These are phyloP conservation scores for Viridothelium virens DNA, from an alignment of 495 filamentous ascomycete genomes.

Conservation along the genomic window DNA sequence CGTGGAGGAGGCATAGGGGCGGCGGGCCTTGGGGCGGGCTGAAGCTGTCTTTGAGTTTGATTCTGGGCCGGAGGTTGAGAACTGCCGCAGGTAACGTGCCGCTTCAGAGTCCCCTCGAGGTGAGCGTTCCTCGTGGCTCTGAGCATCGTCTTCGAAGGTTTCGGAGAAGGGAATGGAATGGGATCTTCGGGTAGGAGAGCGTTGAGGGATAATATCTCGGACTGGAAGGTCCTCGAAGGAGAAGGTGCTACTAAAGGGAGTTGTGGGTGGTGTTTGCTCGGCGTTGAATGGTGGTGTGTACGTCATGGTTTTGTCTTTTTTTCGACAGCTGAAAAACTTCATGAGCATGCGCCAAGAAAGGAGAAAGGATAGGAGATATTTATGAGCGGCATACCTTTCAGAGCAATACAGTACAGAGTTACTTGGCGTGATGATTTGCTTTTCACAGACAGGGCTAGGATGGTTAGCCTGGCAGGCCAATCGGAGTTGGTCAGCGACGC, in stretches of 20 bases:
- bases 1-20: constrained; percentile 23
- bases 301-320: constrained; percentile 30
- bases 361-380: background rate
- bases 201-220: constrained; percentile 38
- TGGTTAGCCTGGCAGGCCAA: constrained; percentile 15
- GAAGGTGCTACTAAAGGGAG: constrained; percentile 22
- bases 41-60: constrained; percentile 14
- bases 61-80: constrained; percentile 20
- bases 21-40: constrained; percentile 22
- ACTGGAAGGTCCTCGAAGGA: constrained; percentile 32
- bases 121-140: constrained; percentile 18
- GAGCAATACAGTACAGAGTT: constrained; percentile 47
- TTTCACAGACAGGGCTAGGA: constrained; percentile 54
- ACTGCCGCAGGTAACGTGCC: constrained; percentile 28
- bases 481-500: background rate
- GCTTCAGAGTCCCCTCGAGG: constrained; percentile 26
- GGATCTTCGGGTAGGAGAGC: constrained; percentile 32
- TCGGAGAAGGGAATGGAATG: constrained; percentile 29
- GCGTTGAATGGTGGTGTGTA: constrained; percentile 12
- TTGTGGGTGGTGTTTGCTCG: constrained; percentile 26
- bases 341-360: background rate
- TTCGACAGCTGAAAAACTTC: constrained; percentile 32
- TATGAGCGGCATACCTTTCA: constrained; percentile 32
- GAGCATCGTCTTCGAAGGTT: constrained; percentile 25
- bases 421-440: constrained; percentile 59